phyloP scores from a whole-genome alignment of 768 basidiomycete genomes.

The Auriscalpium orientale region DNA sequence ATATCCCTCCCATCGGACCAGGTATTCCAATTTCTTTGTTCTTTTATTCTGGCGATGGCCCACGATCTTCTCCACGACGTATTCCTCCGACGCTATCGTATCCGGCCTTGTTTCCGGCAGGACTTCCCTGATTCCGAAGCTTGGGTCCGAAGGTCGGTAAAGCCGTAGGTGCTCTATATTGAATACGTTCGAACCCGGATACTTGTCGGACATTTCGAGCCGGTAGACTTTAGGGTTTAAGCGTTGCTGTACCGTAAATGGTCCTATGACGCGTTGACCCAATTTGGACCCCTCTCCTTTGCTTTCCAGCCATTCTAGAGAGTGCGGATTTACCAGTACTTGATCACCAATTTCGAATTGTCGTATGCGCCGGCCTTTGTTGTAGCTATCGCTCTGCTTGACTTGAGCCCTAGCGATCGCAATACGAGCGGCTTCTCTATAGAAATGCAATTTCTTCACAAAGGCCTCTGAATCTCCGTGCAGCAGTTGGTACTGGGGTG shows the following conservation, averaged over 20 bases:
- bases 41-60: no score
- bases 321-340: slow-evolving; percentile 1
- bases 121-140: slow-evolving; percentile 4
- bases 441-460: no score
- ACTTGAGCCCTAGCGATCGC: slow-evolving; percentile 8
- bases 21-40: no score
- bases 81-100: neutral
- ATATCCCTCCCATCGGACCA: no score
- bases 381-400: slow-evolving; percentile 7
- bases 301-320: slow-evolving; percentile 7
- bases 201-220: slow-evolving; percentile 13
- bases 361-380: slow-evolving; percentile 4
- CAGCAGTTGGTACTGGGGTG: neutral
- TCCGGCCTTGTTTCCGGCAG: neutral
- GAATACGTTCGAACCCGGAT: slow-evolving; percentile 16
- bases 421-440: no score
- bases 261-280: slow-evolving; percentile 15
- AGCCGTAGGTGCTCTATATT: slow-evolving; percentile 18
- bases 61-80: no score
- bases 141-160: slow-evolving; percentile 13
- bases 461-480: no score
- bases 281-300: slow-evolving; percentile 18
- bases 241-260: slow-evolving; percentile 18
- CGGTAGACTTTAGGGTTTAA: slow-evolving; percentile 17
- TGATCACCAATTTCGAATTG: slow-evolving; percentile 17